Conservation (phyloP, 331 rosid species). For the Cydonia oblonga region DNA sequence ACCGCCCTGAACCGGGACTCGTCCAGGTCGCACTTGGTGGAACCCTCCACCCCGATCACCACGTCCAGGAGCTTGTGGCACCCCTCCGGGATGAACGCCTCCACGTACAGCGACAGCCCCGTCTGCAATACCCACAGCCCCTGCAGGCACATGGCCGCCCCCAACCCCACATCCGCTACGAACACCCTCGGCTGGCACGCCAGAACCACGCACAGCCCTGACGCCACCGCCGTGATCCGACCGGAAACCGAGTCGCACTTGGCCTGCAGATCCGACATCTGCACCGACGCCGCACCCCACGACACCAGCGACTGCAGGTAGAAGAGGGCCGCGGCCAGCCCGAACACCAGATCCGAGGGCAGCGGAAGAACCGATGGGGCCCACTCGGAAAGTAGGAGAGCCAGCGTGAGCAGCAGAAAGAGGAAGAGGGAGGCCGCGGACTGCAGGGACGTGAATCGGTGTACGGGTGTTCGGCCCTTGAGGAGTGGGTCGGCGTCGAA, state of each 20-base stretch:
- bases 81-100: slow-evolving; percentile 82
- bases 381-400: slow-evolving; percentile 55
- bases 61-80: slow-evolving; percentile 82
- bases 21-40: slow-evolving; percentile 79
- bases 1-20: slow-evolving; percentile 73
- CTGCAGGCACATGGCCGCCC: slow-evolving; percentile 48
- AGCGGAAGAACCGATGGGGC: slow-evolving; percentile 33
- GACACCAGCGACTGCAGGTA: slow-evolving; percentile 47
- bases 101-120: slow-evolving; percentile 72
- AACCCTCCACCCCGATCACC: slow-evolving; percentile 60
- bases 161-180: slow-evolving; percentile 57
- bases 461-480: slow-evolving; percentile 78
- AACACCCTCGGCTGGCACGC: slow-evolving; percentile 58
- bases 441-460: slow-evolving; percentile 65
- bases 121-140: slow-evolving; percentile 80
- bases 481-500: slow-evolving; percentile 57
- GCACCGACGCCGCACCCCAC: slow-evolving; percentile 42
- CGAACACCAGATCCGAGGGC: slow-evolving; percentile 53
- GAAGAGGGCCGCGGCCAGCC: slow-evolving; percentile 55
- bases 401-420: slow-evolving; percentile 47
- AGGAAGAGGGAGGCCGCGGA: slow-evolving; percentile 57
- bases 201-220: slow-evolving; percentile 40
- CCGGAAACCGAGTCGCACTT: slow-evolving; percentile 60
- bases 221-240: slow-evolving; percentile 32
- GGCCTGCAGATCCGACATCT: slow-evolving; percentile 63